Conservation (phyloP, 164 flowering plant genomes). For the Macadamia tetraphylla region DNA sequence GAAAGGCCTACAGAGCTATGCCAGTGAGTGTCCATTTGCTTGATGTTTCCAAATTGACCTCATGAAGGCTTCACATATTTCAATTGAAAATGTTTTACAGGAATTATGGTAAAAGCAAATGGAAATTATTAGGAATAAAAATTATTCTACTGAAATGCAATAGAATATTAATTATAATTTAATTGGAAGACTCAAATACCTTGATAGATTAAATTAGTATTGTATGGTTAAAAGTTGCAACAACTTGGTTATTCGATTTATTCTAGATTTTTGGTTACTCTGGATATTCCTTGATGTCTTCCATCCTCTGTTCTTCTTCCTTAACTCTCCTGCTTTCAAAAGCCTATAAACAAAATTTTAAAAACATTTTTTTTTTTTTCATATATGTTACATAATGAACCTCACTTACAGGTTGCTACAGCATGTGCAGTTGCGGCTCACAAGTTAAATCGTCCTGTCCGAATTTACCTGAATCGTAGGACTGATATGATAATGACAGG, state of each 20-base stretch:
- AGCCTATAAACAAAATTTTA: too few species aligned
- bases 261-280: background rate
- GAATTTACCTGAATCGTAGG: slow-evolving; percentile 65
- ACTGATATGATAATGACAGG: slow-evolving; percentile 86
- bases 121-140: too few species aligned
- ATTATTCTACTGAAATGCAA: too few species aligned
- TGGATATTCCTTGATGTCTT: background rate
- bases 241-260: background rate
- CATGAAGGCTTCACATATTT: too few species aligned
- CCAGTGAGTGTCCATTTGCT: slow-evolving; percentile 48
- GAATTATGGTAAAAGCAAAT: too few species aligned
- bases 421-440: slow-evolving; percentile 91
- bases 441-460: slow-evolving; percentile 64
- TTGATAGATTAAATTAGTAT: too few species aligned
- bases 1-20: slow-evolving; percentile 62
- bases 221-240: background rate
- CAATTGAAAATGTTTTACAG: too few species aligned
- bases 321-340: too few species aligned
- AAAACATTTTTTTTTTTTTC: too few species aligned
- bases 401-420: slow-evolving; percentile 52
- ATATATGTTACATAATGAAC: background rate
- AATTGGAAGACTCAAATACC: background rate
- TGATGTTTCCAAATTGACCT: background rate
- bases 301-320: background rate
- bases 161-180: too few species aligned